phyloP scores from a whole-genome alignment of 371 early-diverging fungal genomes.

The Batkoa obscura region DNA sequence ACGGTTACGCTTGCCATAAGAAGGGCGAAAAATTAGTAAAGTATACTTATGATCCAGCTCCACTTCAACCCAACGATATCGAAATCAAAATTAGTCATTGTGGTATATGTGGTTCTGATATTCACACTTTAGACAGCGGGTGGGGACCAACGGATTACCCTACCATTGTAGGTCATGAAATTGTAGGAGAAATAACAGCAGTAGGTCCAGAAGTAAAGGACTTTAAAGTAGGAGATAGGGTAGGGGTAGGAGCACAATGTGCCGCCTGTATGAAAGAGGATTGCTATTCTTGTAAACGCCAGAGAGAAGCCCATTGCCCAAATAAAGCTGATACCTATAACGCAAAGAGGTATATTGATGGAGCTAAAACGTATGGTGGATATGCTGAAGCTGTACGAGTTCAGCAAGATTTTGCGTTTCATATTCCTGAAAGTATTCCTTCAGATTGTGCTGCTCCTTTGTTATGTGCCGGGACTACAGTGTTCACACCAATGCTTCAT shows the following conservation, averaged over 20 bases:
- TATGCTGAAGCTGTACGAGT: slow-evolving; percentile 18
- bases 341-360: not conserved
- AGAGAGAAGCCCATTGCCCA: slow-evolving; percentile 44
- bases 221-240: slow-evolving; percentile 46
- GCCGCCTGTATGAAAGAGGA: slow-evolving; percentile 21
- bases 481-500: slow-evolving; percentile 33
- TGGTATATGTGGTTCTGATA: slow-evolving; percentile 37
- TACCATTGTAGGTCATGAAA: slow-evolving; percentile 57
- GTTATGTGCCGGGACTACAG: slow-evolving; percentile 58
- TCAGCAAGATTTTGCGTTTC: slow-evolving; percentile 23
- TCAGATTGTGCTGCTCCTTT: slow-evolving; percentile 16
- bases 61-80: slow-evolving; percentile 21
- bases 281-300: slow-evolving; percentile 41
- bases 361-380: slow-evolving; percentile 21
- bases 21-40: slow-evolving; percentile 15
- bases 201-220: slow-evolving; percentile 24
- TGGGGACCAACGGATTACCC: slow-evolving; percentile 23
- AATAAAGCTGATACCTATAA: slow-evolving; percentile 19
- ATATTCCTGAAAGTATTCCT: slow-evolving; percentile 26
- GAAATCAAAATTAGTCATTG: slow-evolving; percentile 27
- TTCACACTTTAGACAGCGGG: slow-evolving; percentile 38
- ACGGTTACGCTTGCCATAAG: slow-evolving; percentile 16
- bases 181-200: slow-evolving; percentile 38
- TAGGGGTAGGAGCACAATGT: slow-evolving; percentile 49
- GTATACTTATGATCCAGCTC: slow-evolving; percentile 21